These are phyloP conservation scores for Scenedesmus sp. DNA, from an alignment of 163 green algal species.

Conservation along the genomic window DNA sequence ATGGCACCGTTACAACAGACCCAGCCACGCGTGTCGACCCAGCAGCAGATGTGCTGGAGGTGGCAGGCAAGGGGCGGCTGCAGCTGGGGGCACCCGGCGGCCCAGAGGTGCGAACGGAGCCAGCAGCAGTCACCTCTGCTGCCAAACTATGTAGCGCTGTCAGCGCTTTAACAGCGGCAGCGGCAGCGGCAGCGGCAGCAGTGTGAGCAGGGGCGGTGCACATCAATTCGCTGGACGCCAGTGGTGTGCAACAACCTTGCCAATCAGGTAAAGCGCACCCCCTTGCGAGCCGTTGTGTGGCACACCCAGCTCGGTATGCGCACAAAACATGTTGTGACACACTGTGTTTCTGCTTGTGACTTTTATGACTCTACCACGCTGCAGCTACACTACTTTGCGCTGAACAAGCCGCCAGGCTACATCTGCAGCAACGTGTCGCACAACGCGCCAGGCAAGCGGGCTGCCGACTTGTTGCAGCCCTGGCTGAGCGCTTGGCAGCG, in stretches of 20 bases:
- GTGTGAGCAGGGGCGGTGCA: too few relatives aligned
- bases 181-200: too few relatives aligned
- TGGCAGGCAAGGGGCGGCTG: neutral
- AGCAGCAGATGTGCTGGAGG: constrained; percentile 2
- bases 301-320: neutral
- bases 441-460: constrained; percentile 61
- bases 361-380: neutral
- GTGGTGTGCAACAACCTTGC: too few relatives aligned
- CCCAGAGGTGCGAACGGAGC: neutral
- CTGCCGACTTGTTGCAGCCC: constrained; percentile 80
- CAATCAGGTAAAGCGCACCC: too few relatives aligned
- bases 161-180: too few relatives aligned
- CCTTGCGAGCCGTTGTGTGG: too few relatives aligned
- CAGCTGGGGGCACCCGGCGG: neutral
- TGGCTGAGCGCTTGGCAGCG: constrained; percentile 68
- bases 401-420: constrained; percentile 97
- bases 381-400: constrained; percentile 84
- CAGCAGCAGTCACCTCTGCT: too few relatives aligned
- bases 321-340: too few relatives aligned
- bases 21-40: constrained; percentile 56
- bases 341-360: neutral
- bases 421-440: constrained; percentile 72
- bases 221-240: too few relatives aligned
- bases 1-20: constrained; percentile 80
- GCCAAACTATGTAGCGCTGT: neutral